These are phyloP conservation scores for Rhodotorula sp. DNA, from an alignment of 1,284 basidiomycete genomes.

Conservation along the genomic window DNA sequence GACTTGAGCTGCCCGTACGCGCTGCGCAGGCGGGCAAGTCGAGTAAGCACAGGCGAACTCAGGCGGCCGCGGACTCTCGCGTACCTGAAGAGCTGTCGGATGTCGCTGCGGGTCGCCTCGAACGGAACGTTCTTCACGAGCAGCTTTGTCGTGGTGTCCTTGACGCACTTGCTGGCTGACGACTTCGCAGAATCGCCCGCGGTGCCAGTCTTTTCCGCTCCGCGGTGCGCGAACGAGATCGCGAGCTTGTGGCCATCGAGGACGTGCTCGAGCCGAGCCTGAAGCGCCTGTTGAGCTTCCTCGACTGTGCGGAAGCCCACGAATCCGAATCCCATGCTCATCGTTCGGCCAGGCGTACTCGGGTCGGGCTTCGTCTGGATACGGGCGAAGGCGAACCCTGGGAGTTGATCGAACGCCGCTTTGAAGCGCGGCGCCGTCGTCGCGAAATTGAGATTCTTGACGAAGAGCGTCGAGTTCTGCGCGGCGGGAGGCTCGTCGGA, in stretches of 20 bases:
- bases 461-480: slow-evolving; percentile 79
- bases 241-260: slow-evolving; percentile 83
- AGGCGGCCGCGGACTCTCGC: slow-evolving; percentile 42
- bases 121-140: slow-evolving; percentile 98
- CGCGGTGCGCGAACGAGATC: slow-evolving; percentile 80
- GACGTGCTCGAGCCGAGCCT: slow-evolving; percentile 61
- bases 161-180: slow-evolving; percentile 52
- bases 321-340: slow-evolving; percentile 97
- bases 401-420: slow-evolving; percentile 70
- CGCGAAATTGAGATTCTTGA: slow-evolving; percentile 90
- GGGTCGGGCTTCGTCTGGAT: slow-evolving; percentile 89
- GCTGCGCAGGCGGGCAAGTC: slow-evolving; percentile 51
- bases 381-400: slow-evolving; percentile 81
- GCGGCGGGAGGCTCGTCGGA: slow-evolving; percentile 53
- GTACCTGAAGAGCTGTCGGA: slow-evolving; percentile 80
- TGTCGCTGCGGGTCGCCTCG: slow-evolving; percentile 89
- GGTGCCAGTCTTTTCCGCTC: slow-evolving; percentile 26
- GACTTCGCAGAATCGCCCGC: background rate
- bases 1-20: slow-evolving; percentile 90
- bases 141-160: slow-evolving; percentile 70
- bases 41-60: background rate
- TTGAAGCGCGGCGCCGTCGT: slow-evolving; percentile 76
- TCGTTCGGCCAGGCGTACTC: slow-evolving; percentile 59
- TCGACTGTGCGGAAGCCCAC: slow-evolving; percentile 80
- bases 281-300: slow-evolving; percentile 71